These are phyloP conservation scores for Phytophthora aleatoria DNA, from an alignment of 352 stramenopile genomes.

Conservation along the genomic window DNA sequence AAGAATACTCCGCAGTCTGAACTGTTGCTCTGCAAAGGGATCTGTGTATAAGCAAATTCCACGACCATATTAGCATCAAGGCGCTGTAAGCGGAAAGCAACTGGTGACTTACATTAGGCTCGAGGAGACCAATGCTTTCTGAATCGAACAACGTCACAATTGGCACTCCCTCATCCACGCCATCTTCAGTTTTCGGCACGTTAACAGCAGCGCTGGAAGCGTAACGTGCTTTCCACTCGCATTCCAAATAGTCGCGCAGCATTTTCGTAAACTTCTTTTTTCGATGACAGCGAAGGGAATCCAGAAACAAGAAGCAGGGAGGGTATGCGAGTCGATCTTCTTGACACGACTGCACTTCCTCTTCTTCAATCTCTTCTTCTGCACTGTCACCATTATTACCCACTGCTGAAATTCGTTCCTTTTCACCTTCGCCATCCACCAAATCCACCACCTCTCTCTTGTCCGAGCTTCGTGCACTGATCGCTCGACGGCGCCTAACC, in stretches of 20 bases:
- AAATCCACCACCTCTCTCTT: slow-evolving; percentile 41
- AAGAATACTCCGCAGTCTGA: slow-evolving; percentile 93
- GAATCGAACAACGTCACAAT: slow-evolving; percentile 53
- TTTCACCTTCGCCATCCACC: slow-evolving; percentile 25
- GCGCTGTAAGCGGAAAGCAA: neutral
- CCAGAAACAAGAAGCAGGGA: slow-evolving; percentile 93
- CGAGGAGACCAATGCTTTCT: slow-evolving; percentile 61
- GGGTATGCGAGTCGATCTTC: slow-evolving; percentile 46
- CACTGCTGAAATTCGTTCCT: neutral
- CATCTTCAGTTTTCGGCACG: neutral
- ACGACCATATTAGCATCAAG: neutral
- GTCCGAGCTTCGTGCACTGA: neutral
- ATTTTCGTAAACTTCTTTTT: slow-evolving; percentile 88
- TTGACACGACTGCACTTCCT: slow-evolving; percentile 50
- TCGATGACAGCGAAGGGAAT: slow-evolving; percentile 94
- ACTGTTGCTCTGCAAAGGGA: slow-evolving; percentile 93
- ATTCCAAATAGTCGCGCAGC: slow-evolving; percentile 89
- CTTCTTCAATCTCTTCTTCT: slow-evolving; percentile 46
- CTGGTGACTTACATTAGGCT: slow-evolving; percentile 72
- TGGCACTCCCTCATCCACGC: slow-evolving; percentile 18
- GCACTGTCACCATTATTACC: slow-evolving; percentile 2
- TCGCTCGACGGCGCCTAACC: slow-evolving; percentile 8
- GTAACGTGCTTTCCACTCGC: slow-evolving; percentile 62
- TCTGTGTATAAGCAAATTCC: slow-evolving; percentile 40
- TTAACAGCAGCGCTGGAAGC: slow-evolving; percentile 20